phyloP scores from a whole-genome alignment of 139 green algal genomes.

The Chlamydomonas sp. region DNA sequence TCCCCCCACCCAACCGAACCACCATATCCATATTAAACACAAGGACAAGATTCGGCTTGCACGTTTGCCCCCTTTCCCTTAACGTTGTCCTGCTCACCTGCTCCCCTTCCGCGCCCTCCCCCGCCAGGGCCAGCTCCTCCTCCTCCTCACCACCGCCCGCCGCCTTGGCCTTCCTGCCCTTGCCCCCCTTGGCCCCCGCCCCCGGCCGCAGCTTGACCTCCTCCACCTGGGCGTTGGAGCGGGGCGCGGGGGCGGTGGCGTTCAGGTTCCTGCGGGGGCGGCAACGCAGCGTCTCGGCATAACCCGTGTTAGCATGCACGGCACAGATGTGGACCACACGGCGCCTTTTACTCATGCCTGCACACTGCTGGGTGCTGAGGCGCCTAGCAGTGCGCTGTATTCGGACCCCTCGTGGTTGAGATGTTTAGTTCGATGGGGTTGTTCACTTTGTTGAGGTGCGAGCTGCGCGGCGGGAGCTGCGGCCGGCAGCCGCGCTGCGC shows the following conservation, averaged over 20 bases:
- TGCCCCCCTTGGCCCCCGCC: neutral
- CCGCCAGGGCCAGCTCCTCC: conserved; percentile 12
- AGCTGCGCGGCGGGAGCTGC: too few relatives aligned
- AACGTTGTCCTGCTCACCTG: neutral
- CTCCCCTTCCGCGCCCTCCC: neutral
- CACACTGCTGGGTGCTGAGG: too few relatives aligned
- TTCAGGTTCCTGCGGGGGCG: conserved; percentile 49
- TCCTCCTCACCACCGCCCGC: conserved; percentile 45
- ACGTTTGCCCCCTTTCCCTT: neutral
- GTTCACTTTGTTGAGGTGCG: too few relatives aligned
- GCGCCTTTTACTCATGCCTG: too few relatives aligned
- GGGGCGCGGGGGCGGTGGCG: conserved; percentile 35
- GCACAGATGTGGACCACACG: neutral
- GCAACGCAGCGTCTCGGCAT: too few relatives aligned
- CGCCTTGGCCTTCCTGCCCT: conserved; percentile 37
- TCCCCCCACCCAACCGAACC: too few relatives aligned
- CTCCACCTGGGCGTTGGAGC: conserved; percentile 52
- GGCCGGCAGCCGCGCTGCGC: too few relatives aligned
- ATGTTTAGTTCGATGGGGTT: too few relatives aligned
- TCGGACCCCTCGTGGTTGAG: neutral
- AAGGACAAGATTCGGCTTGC: neutral
- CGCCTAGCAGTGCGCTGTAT: neutral
- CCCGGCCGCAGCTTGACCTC: conserved; percentile 54
- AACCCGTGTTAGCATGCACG: too few relatives aligned
- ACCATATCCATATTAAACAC: neutral